Evolutionary conservation across 2,329 filamentous ascomycete genomes (phyloP).

Genomic region (Aureobasidium uvarum): DNA sequence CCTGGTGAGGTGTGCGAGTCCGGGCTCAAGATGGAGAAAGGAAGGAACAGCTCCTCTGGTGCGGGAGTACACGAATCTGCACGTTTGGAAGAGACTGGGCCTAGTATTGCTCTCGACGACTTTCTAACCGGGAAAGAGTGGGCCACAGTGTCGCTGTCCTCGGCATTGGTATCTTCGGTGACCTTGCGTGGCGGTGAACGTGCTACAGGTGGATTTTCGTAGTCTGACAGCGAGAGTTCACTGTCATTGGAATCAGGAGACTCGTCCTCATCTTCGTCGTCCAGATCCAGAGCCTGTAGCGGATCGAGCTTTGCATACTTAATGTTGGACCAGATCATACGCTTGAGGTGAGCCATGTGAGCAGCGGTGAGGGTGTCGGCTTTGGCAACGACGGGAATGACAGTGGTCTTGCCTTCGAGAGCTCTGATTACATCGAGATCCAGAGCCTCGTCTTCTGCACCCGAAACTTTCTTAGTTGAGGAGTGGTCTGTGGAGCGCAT

Average conservation of each 20-base stretch:
- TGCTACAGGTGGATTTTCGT: slow-evolving; percentile 39
- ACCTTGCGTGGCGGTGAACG: slow-evolving; percentile 40
- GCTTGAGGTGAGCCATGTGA: slow-evolving; percentile 91
- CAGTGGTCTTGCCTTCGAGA: slow-evolving; percentile 88
- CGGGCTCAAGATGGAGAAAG: slow-evolving; percentile 89
- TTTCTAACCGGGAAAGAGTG: slow-evolving; percentile 40
- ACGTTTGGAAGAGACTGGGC: slow-evolving; percentile 27
- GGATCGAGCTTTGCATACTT: slow-evolving; percentile 85
- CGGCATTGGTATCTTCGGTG: slow-evolving; percentile 28
- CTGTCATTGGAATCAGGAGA: slow-evolving; percentile 53
- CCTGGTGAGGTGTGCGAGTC: slow-evolving; percentile 73
- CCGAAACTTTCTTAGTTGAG: slow-evolving; percentile 21
- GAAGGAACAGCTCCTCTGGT: slow-evolving; percentile 65
- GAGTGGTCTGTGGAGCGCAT: slow-evolving; percentile 50
- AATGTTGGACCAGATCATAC: slow-evolving; percentile 82
- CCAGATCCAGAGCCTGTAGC: slow-evolving; percentile 78
- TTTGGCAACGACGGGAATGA: slow-evolving; percentile 94
- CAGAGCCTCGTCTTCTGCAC: slow-evolving; percentile 72
- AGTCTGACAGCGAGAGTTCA: slow-evolving; percentile 45
- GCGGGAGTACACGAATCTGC: slow-evolving; percentile 38
- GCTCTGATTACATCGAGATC: slow-evolving; percentile 87
- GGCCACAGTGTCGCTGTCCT: slow-evolving; percentile 37
- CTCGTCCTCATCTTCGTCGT: slow-evolving; percentile 62
- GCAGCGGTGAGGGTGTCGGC: slow-evolving; percentile 94
- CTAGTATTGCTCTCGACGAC: slow-evolving; percentile 30